Evolutionary conservation across 257 asterid species (phyloP).

Genomic region (Rehmannia glutinosa): DNA sequence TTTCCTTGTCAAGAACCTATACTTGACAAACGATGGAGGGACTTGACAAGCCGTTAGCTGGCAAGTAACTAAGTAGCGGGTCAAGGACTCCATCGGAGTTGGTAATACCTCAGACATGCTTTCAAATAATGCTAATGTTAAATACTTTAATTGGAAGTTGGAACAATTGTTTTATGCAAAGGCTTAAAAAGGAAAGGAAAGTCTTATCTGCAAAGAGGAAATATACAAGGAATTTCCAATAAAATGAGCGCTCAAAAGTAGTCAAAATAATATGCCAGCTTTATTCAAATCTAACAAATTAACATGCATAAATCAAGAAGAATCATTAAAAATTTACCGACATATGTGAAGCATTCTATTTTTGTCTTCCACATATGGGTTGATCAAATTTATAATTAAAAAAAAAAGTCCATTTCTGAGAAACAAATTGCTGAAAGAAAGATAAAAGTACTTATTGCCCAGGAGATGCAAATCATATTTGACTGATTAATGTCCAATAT

Average conservation of each 20-base stretch:
- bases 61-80: background rate
- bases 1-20: background rate
- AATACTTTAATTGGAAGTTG: background rate
- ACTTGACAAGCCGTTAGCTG: background rate
- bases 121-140: background rate
- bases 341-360: background rate
- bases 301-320: background rate
- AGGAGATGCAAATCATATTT: background rate
- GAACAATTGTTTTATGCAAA: background rate
- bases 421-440: background rate
- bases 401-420: background rate
- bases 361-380: background rate
- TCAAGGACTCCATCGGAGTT: background rate
- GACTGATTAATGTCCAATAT: background rate
- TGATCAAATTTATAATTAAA: background rate
- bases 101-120: background rate
- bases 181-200: background rate
- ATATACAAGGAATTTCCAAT: background rate
- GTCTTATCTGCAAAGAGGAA: background rate
- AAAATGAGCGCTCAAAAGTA: background rate
- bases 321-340: background rate
- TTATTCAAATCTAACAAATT: background rate
- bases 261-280: background rate
- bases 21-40: background rate
- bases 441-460: too few species aligned